phyloP scores from a whole-genome alignment of 2,329 filamentous ascomycete genomes.

The Paecilomyces sp. region DNA sequence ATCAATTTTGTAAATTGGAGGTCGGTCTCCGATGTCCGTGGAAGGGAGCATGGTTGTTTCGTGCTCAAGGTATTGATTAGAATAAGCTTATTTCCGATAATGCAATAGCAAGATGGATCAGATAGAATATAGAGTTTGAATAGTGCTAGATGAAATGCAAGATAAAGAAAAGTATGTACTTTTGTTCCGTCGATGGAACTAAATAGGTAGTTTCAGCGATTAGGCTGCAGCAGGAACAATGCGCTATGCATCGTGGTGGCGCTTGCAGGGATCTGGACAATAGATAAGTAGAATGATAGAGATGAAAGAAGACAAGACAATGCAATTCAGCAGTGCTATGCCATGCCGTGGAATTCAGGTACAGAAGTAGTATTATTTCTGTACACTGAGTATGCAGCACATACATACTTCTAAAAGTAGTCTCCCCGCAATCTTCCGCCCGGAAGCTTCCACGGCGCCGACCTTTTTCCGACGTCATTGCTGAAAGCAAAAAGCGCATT shows the following conservation, averaged over 20 bases:
- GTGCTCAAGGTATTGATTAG: background rate
- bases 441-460: background rate
- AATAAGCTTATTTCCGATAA: background rate
- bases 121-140: background rate
- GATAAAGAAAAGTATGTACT: background rate
- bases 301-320: too few relatives aligned
- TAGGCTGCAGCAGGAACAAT: background rate
- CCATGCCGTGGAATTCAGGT: background rate
- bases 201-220: background rate
- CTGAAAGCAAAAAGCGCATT: background rate
- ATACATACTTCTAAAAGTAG: too few relatives aligned
- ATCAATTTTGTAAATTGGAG: conserved; percentile 44
- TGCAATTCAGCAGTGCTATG: background rate
- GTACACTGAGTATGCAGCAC: too few relatives aligned
- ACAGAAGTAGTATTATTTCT: background rate
- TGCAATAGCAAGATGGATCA: background rate
- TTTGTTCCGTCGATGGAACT: background rate
- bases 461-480: background rate
- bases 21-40: conserved; percentile 4
- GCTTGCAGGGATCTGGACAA: background rate
- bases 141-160: background rate
- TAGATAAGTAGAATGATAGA: background rate
- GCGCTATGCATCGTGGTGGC: background rate
- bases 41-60: background rate
- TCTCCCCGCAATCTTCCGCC: background rate